A percentile compares a stretch with the other conserved stretches of the same genome.
phyloP scores from a whole-genome alignment of 2,329 filamentous ascomycete species.

The Dactylonectria macrodidyma region DNA sequence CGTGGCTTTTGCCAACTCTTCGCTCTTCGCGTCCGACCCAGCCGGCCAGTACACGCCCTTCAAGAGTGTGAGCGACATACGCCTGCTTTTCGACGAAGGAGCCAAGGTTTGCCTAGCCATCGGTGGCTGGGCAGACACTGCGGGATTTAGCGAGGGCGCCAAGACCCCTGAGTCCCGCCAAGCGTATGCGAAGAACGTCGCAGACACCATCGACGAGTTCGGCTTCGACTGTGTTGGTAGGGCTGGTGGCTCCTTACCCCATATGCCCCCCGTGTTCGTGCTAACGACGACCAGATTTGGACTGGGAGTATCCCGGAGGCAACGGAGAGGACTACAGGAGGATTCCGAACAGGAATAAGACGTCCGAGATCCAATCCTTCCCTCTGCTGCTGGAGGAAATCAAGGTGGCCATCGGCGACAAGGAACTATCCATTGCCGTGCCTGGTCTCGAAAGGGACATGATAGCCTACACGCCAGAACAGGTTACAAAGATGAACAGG shows the following conservation, averaged over 20 bases:
- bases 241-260: conserved; percentile 37
- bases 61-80: conserved; percentile 64
- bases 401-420: conserved; percentile 70
- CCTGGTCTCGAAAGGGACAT: conserved; percentile 76
- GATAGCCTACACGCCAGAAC: conserved; percentile 73
- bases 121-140: conserved; percentile 76
- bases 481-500: conserved; percentile 70
- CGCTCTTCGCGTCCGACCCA: conserved; percentile 60
- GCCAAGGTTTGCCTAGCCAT: conserved; percentile 75
- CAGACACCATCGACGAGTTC: conserved; percentile 65
- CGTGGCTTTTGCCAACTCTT: conserved; percentile 67
- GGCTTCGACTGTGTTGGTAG: conserved; percentile 74
- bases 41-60: conserved; percentile 65
- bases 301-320: conserved; percentile 76
- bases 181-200: conserved; percentile 71
- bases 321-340: conserved; percentile 80
- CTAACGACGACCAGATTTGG: conserved; percentile 46
- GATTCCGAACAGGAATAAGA: conserved; percentile 71
- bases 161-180: conserved; percentile 62
- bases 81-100: conserved; percentile 65
- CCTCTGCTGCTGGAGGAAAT: conserved; percentile 73
- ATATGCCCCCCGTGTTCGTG: not conserved
- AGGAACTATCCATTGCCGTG: conserved; percentile 76
- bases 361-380: conserved; percentile 72
- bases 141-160: conserved; percentile 67